Evolutionary conservation across 2,329 filamentous ascomycete species (phyloP), one percentile per base, ranked within the genome.

Genomic region (Microdochium trichocladiopsis): DNA sequence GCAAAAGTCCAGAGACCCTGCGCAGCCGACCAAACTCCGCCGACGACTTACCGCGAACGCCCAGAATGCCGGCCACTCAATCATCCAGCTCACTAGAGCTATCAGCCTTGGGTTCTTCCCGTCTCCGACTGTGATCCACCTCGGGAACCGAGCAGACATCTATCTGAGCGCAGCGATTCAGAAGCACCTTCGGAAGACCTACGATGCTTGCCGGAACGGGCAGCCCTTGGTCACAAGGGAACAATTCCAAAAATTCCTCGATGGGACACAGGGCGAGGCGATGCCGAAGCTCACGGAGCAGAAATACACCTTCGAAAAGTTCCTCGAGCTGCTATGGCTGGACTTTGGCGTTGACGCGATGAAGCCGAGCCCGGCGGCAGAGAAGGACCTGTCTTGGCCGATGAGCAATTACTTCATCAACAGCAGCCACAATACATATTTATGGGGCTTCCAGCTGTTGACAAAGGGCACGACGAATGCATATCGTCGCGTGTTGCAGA

Each of bases 391-490:
- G 28, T 79, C 78, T 0, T 81, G 79, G 50, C 88, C 90, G 3
- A 77, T 95, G 53, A 89, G 87, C 48, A 90, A 95, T 65, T 96
- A 96, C 72, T 96, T 90, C 68, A 92, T 96, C 66, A 95, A 87
- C 56, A 95, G 90, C 59, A 96, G 90, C 64, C 92, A 96, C 73
- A 96, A 96, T 66, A 96, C 92, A 1, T 96, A 96, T 66, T 75
- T 96, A 43, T 85, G 86, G 2, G 92, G 92, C 2, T 91, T 95
- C 61, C 93, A 96, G 69, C 76, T 94, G 41, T 85, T 83, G 55
- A 90, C 90, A 48, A 82, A 83, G 54, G 87, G 88, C 54, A 90
- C 87, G 25, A 83, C 86, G 0, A 84, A 91, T 52, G 83, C 87
- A 12, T 96, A 96, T 69, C 51, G 50, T 36, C 60, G 89, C 79